Base-by-base conservation (phyloP, 768 basidiomycete species). In the Polyporus arcularius region DNA sequence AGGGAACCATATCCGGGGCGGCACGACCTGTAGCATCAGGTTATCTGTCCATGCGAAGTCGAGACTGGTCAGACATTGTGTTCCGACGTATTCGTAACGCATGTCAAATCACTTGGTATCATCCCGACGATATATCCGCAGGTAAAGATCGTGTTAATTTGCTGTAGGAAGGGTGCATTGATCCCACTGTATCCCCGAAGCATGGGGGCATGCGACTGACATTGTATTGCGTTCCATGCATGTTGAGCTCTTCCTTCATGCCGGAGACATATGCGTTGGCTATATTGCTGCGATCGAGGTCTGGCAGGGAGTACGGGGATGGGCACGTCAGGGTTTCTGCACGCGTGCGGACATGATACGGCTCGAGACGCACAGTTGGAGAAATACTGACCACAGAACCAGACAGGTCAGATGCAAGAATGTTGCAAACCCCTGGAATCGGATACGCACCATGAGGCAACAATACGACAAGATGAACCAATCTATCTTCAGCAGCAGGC, bases 201-300 rank as follows among this genome's bases (percentile, higher is more conserved):
- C 41, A 35, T 31, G 11, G 2, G 15, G 18, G n/a, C 41, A 43
- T 21, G 52, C 18, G 16, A 48, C 77, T 62, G 53, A 83, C 81
- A 67, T 90, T 88, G 67, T 84, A 83, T 49, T 90, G 78, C 42
- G 80, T 85, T 41, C 86, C 87, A 45, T 76, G 70, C 85, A 89
- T 87, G 57, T 79, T 65, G 40, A 90, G 77, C 21, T 88, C 88
- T 71, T 90, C 86, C 62, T 80, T 85, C 88, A 92, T 89, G 6
- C 89, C 89, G 4, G 86, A 88, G n/a, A 89, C 86, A 71, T 88
- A 90, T 11, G 89, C 89, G 71, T 90, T 90, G 64, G 79, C 78
- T 31, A 90, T 76, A 71, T 88, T 88, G 35, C 86, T 85, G 57
- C 87, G 75, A 70, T 88, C 87, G 21, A 89, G 76, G 72, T 88